Evolutionary conservation across 352 stramenopile genomes (phyloP).

Genomic region (Phytophthora pisi): DNA sequence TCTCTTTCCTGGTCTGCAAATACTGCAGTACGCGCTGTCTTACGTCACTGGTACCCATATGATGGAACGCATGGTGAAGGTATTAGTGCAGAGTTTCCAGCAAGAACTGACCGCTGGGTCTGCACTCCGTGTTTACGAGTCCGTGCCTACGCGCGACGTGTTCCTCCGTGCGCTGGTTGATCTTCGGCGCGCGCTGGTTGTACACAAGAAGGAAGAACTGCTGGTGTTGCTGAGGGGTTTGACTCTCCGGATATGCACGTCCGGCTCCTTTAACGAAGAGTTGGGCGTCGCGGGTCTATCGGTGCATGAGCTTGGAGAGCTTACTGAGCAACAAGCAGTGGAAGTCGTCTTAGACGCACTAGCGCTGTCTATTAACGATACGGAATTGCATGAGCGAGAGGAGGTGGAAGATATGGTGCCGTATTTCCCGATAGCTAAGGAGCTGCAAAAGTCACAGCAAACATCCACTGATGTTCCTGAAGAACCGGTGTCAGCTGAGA

Average conservation of each 20-base stretch:
- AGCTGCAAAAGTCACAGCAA: constrained; percentile 38
- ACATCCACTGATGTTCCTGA: constrained; percentile 13
- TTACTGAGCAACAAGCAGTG: constrained; percentile 63
- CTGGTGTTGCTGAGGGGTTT: constrained; percentile 54
- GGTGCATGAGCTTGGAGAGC: constrained; percentile 57
- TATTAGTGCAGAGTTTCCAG: constrained; percentile 74
- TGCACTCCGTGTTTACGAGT: constrained; percentile 72
- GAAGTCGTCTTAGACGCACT: constrained; percentile 63
- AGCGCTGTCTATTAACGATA: constrained; percentile 68
- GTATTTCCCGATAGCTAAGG: constrained; percentile 68
- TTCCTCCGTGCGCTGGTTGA: constrained; percentile 80
- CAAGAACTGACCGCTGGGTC: constrained; percentile 75
- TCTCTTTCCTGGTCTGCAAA: constrained; percentile 67
- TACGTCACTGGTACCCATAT: constrained; percentile 45
- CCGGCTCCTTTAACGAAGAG: constrained; percentile 76
- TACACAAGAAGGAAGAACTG: constrained; percentile 52
- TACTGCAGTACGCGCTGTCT: constrained; percentile 64
- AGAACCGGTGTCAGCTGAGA: constrained; percentile 7
- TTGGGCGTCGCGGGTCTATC: constrained; percentile 54
- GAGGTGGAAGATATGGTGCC: constrained; percentile 70
- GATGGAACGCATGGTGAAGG: constrained; percentile 59
- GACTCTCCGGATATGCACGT: constrained; percentile 74
- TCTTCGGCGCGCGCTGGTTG: constrained; percentile 63
- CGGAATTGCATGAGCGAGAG: constrained; percentile 75
- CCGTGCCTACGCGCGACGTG: constrained; percentile 69